Conservation (phyloP, 1,284 basidiomycete species). For the Puccinia polysora region DNA sequence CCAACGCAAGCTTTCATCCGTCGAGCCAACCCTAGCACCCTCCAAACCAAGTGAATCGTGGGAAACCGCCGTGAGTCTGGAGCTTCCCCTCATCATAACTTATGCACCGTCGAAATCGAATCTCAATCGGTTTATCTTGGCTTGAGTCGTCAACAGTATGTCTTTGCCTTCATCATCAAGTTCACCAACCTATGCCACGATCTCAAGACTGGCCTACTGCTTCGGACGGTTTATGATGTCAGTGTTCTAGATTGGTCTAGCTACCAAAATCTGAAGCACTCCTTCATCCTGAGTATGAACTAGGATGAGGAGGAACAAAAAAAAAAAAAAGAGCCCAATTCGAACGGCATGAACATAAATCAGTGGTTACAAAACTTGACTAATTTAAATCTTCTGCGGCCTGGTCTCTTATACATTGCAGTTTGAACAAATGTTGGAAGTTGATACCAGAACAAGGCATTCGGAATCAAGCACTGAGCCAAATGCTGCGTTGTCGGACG, state of each 20-base stretch:
- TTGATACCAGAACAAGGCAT: slow-evolving; percentile 11
- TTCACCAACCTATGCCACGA: slow-evolving; percentile 37
- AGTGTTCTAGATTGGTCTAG: not conserved
- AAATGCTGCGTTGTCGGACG: not conserved
- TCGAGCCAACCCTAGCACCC: not conserved
- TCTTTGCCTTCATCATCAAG: slow-evolving; percentile 39
- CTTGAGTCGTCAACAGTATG: slow-evolving; percentile 11
- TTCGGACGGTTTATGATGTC: slow-evolving; percentile 27
- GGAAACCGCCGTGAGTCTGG: slow-evolving; percentile 40
- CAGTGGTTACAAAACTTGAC: not conserved
- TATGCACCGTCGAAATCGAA: not conserved
- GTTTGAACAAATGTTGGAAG: slow-evolving; percentile 39
- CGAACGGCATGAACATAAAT: too few relatives aligned
- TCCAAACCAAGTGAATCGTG: slow-evolving; percentile 29
- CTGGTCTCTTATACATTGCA: slow-evolving; percentile 11
- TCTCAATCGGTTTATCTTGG: slow-evolving; percentile 1
- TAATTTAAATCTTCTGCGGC: not conserved
- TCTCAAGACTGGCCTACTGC: slow-evolving; percentile 28
- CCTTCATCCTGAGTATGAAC: not conserved
- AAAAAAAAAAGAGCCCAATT: not conserved
- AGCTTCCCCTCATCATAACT: not conserved
- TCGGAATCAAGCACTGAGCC: not conserved
- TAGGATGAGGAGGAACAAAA: not conserved
- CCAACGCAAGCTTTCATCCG: too few relatives aligned
- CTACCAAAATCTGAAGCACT: not conserved